Evolutionary conservation across 1,284 basidiomycete species (phyloP).

Genomic region (Macrocystidia cucumis): DNA sequence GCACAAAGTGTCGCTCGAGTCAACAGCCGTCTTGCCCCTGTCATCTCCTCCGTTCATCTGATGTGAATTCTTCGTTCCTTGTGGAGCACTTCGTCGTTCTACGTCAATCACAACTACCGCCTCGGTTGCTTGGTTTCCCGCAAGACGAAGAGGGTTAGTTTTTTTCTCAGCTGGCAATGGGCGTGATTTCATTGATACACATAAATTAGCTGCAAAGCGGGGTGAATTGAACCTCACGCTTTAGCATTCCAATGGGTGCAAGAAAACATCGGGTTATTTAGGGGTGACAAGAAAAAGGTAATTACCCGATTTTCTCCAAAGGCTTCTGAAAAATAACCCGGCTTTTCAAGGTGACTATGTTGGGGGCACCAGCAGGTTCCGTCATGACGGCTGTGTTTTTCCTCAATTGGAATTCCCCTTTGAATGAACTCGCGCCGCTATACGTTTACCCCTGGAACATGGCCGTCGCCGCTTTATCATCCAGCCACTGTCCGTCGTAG

Average conservation of each 20-base stretch:
- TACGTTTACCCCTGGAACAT: conserved; percentile 14
- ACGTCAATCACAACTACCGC: conserved; percentile 52
- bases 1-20: conserved; percentile 37
- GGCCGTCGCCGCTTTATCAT: background rate
- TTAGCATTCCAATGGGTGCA: conserved; percentile 38
- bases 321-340: background rate
- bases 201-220: conserved; percentile 11
- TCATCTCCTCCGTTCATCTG: background rate
- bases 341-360: conserved; percentile 38
- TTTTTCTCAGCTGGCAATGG: no score
- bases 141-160: conserved; percentile 34
- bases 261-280: conserved; percentile 32
- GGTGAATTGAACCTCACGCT: conserved; percentile 31
- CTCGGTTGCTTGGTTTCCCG: conserved; percentile 42
- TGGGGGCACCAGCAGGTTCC: conserved; percentile 48
- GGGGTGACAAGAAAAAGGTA: conserved; percentile 36
- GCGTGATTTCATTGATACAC: background rate
- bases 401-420: conserved; percentile 31
- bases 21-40: conserved; percentile 8
- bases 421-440: conserved; percentile 31
- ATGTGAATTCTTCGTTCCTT: background rate
- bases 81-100: conserved; percentile 45
- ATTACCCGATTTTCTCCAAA: background rate
- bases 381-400: conserved; percentile 34
- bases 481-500: conserved; percentile 15